Base-by-base conservation (phyloP, 306 rosid genomes). In the Prunus kanzakura region DNA sequence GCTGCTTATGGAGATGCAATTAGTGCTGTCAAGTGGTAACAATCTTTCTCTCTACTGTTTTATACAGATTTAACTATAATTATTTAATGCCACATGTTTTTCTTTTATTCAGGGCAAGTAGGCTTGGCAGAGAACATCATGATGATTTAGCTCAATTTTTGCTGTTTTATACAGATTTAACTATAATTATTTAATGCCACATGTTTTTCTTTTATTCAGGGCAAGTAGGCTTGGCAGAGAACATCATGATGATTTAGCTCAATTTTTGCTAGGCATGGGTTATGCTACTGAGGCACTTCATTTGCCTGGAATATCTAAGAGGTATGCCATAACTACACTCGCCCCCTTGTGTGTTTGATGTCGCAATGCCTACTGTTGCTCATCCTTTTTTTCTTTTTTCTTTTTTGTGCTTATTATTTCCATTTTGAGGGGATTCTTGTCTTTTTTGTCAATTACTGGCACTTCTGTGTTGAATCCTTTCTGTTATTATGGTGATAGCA, bases 1-100 rank as follows among this genome's bases (percentile, higher is more conserved):
- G 97, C 98, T 84, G 99, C 99, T 74, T 91, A 95, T 76, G 99
- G 99, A 23, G 99, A 95, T 81, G 97, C 97, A 79, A 87, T 95
- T 83, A 95, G 99, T 86, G 98, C 99, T 75, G 97, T 95, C 77
- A 95, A 95, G 83, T 95, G 99, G 99, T 92, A 84, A 49, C 69
- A 38, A 45, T 71, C 76, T 51, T 49, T 66, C 73, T 79, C 35
- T 79, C 35, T 29, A 49, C n/a, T 52, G 30, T 71, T 58, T 22
- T 65, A 55, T 54, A 15, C 69, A 19, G 49, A 32, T 66, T 60
- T 62, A 16, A 55, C 27, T 3, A 64, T 51, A 47, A 71, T 79
- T 25, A 70, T 70, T 64, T 75, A 41, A 73, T 64, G 64, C 77
- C 67, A 71, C 73, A 73, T 68, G 66, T 64, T 82, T 66, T 76